A percentile compares a stretch with the other conserved stretches of the same genome.
These are phyloP conservation scores for Entomortierella lignicola DNA, from an alignment of 192 early-diverging fungal species.

Conservation along the genomic window DNA sequence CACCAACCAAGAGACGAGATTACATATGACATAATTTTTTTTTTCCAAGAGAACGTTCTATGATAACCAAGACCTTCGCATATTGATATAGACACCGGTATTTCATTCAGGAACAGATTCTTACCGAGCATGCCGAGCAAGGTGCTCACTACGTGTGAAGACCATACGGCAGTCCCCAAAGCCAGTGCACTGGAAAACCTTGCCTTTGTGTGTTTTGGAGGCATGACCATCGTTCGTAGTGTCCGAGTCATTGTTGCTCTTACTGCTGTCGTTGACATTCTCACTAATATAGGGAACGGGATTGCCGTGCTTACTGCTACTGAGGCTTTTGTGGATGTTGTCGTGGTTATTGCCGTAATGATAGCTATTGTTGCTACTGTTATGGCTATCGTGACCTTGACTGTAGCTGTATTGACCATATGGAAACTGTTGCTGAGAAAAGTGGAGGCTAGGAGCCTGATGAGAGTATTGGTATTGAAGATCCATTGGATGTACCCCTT, in stretches of 20 bases:
- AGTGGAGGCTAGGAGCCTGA: background rate
- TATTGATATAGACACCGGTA: too few species aligned
- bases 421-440: conserved; percentile 13
- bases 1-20: background rate
- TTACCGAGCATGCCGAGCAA: conserved; percentile 64
- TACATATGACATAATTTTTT: conserved; percentile 1
- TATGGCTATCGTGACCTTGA: conserved; percentile 1
- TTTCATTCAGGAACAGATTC: conserved; percentile 2
- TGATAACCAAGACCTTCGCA: too few species aligned
- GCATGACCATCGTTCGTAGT: conserved; percentile 10
- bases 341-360: conserved; percentile 5
- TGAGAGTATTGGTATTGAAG: background rate
- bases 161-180: conserved; percentile 68
- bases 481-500: background rate
- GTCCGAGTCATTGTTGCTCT: conserved; percentile 2
- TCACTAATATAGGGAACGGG: conserved; percentile 9
- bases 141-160: conserved; percentile 65
- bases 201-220: conserved; percentile 39
- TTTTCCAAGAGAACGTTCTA: too few species aligned
- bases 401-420: conserved; percentile 20
- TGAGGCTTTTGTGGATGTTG: conserved; percentile 10
- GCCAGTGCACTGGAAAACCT: conserved; percentile 65
- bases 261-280: conserved; percentile 1
- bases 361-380: background rate
- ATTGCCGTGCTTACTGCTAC: conserved; percentile 16